Percentiles rank a stretch among this genome's conserved stretches.
Conservation (phyloP, 345 rosid genomes). For the Eucalyptus sp. region DNA sequence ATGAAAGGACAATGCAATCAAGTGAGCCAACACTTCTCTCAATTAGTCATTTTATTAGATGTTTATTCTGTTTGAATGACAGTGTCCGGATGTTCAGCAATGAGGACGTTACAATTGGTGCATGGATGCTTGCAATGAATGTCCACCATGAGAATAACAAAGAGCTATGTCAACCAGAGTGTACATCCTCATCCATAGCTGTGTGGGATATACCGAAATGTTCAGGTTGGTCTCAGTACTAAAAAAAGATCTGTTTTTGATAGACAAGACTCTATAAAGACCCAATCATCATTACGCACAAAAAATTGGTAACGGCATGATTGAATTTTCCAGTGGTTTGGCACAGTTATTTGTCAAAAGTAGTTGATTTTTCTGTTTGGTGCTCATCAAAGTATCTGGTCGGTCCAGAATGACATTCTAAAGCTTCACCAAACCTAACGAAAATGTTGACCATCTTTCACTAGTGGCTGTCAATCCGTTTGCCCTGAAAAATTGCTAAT, state of each 20-base stretch:
- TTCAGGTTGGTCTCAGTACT: slow-evolving; percentile 51
- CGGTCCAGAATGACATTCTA: neutral
- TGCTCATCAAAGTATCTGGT: neutral
- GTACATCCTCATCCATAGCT: slow-evolving; percentile 60
- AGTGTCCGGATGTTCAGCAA: slow-evolving; percentile 97
- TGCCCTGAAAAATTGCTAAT: neutral
- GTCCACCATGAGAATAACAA: slow-evolving; percentile 74
- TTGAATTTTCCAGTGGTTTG: neutral
- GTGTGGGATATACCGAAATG: slow-evolving; percentile 95
- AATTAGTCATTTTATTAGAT: neutral
- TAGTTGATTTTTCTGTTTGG: neutral
- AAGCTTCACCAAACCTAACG: neutral
- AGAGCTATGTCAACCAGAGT: slow-evolving; percentile 57
- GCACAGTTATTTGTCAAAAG: neutral
- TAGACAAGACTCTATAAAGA: neutral
- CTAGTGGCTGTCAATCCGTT: neutral
- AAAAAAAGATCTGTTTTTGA: neutral
- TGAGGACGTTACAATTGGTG: slow-evolving; percentile 91
- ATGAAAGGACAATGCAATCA: neutral
- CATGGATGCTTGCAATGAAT: slow-evolving; percentile 99
- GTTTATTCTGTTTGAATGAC: neutral
- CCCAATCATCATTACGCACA: neutral
- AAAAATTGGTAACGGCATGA: neutral
- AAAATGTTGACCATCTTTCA: neutral
- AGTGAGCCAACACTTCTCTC: neutral